A percentile compares a stretch with the other conserved stretches of the same genome.
phyloP scores from a whole-genome alignment of 2,329 filamentous ascomycete species.

The Diaporthe amygdali region DNA sequence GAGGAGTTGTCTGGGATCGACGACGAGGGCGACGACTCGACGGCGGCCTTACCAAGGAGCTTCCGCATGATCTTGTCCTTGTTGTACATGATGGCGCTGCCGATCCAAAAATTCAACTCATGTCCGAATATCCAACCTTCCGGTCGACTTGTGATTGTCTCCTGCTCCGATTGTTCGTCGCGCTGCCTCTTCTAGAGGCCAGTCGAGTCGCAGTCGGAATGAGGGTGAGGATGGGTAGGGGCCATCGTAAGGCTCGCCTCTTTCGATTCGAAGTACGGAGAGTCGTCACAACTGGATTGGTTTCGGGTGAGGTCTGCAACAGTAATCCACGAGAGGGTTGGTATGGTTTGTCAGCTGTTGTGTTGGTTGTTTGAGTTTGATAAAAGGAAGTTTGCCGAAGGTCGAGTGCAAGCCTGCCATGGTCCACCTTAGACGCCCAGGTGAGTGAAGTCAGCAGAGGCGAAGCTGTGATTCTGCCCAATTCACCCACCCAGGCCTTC shows the following conservation, averaged over 20 bases:
- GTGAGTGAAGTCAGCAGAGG: background rate
- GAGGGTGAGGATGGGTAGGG: background rate
- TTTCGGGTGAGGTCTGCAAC: too few relatives aligned
- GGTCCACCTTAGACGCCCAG: background rate
- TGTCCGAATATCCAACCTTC: background rate
- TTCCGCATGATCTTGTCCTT: conserved; percentile 65
- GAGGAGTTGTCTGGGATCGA: conserved; percentile 33
- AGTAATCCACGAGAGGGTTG: background rate
- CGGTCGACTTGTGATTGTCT: background rate
- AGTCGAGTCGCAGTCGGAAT: conserved; percentile 1
- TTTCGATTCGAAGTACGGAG: background rate
- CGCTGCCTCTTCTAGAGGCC: conserved; percentile 18
- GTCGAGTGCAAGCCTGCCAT: background rate
- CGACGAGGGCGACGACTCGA: conserved; percentile 52
- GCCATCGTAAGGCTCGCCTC: conserved; percentile 6
- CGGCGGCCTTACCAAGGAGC: conserved; percentile 59
- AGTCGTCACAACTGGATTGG: background rate
- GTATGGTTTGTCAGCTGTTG: background rate
- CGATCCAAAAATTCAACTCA: conserved; percentile 28
- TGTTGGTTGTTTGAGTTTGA: background rate
- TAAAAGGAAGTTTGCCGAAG: background rate
- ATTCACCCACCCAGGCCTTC: background rate
- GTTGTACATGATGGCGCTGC: conserved; percentile 50
- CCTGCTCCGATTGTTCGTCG: background rate
- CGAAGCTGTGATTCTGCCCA: background rate